These are phyloP conservation scores for Echria macrotheca DNA, from an alignment of 495 filamentous ascomycete species.

Conservation along the genomic window DNA sequence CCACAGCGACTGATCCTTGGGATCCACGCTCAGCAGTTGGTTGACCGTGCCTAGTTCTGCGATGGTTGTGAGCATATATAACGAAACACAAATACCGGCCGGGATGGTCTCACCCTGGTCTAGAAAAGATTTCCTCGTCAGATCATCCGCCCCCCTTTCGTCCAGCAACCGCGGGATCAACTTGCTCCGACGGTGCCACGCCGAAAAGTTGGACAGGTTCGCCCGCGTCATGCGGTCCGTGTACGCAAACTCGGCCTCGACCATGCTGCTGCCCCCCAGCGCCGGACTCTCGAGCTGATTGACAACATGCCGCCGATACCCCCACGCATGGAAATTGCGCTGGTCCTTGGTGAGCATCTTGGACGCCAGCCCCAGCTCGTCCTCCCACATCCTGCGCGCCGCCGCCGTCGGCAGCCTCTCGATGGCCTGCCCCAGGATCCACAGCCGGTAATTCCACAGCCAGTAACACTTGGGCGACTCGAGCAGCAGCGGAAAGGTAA, in stretches of 20 bases:
- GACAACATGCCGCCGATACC: conserved; percentile 76
- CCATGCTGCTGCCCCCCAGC: conserved; percentile 53
- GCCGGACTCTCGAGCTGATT: conserved; percentile 55
- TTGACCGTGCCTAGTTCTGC: conserved; percentile 69
- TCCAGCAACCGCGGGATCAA: conserved; percentile 71
- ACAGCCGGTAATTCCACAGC: conserved; percentile 97
- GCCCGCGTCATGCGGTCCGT: conserved; percentile 77
- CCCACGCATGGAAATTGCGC: conserved; percentile 97
- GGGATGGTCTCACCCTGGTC: conserved; percentile 56
- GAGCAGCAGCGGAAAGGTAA: conserved; percentile 75
- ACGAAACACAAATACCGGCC: too few relatives aligned
- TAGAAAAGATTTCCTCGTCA: conserved; percentile 59
- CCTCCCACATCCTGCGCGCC: conserved; percentile 69
- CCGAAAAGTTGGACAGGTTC: conserved; percentile 91
- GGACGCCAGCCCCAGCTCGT: conserved; percentile 70
- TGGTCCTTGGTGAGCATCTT: conserved; percentile 85
- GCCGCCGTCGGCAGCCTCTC: conserved; percentile 47
- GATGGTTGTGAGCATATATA: neutral
- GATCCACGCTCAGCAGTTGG: conserved; percentile 73
- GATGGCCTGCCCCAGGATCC: conserved; percentile 72
- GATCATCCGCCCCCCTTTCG: conserved; percentile 58
- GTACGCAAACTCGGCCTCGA: conserved; percentile 79
- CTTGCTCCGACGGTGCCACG: conserved; percentile 86
- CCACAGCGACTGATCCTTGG: conserved; percentile 91
- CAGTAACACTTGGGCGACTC: conserved; percentile 97